These are phyloP conservation scores for Chionographis japonica DNA, from an alignment of 106 monocot species.

Conservation along the genomic window DNA sequence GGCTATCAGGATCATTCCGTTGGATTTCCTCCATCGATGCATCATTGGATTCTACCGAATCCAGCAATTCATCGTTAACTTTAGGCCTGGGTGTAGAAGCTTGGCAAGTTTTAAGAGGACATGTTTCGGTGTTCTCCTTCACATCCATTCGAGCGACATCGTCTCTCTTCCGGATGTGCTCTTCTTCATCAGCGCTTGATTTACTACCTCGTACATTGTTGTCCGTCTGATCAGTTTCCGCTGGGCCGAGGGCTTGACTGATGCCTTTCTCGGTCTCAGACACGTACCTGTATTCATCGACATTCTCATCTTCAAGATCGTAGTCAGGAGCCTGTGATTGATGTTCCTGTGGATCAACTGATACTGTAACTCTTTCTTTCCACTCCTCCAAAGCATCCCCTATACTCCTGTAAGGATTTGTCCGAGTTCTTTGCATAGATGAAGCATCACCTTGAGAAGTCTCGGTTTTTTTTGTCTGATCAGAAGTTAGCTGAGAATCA, in stretches of 20 bases:
- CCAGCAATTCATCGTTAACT: conserved; percentile 17
- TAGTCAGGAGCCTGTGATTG: conserved; percentile 24
- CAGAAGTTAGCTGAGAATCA: conserved; percentile 33
- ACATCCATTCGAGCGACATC: conserved; percentile 24
- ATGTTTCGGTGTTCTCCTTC: conserved; percentile 28
- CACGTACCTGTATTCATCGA: conserved; percentile 65
- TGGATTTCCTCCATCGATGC: conserved; percentile 20
- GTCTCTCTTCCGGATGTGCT: conserved; percentile 27
- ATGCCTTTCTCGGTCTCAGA: conserved; percentile 60
- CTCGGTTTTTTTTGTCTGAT: conserved; percentile 31
- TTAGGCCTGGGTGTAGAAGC: conserved; percentile 11
- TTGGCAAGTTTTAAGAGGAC: conserved; percentile 24
- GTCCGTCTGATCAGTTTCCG: conserved; percentile 61
- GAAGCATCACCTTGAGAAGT: conserved; percentile 17
- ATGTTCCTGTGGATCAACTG: conserved; percentile 49
- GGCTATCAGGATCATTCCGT: neutral
- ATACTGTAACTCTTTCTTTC: conserved; percentile 82
- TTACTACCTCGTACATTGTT: conserved; percentile 23
- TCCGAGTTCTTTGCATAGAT: conserved; percentile 24
- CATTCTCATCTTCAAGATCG: conserved; percentile 35
- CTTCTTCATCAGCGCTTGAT: conserved; percentile 18
- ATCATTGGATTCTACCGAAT: conserved; percentile 18
- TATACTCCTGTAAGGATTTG: conserved; percentile 82
- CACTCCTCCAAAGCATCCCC: conserved; percentile 78
- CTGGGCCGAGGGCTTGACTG: conserved; percentile 76